phyloP scores from a whole-genome alignment of 2,329 filamentous ascomycete species.

The Neophaeococcomyces mojaviensis region DNA sequence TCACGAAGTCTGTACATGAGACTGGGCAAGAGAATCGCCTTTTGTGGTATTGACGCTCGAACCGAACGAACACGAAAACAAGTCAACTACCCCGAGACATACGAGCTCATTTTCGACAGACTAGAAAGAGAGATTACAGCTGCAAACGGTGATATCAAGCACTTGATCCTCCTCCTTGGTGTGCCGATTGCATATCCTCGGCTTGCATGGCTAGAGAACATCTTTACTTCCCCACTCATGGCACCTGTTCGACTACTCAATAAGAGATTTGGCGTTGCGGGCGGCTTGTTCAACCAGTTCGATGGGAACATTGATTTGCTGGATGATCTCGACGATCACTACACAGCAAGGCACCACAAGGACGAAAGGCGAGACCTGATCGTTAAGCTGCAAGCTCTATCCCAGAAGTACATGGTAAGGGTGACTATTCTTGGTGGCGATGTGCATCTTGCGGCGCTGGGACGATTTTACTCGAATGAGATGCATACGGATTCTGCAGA shows the following conservation, averaged over 20 bases:
- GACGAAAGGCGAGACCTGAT: conserved; percentile 70
- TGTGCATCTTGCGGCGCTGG: conserved; percentile 56
- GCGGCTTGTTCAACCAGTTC: conserved; percentile 85
- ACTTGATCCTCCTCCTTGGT: conserved; percentile 56
- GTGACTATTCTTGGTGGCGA: conserved; percentile 58
- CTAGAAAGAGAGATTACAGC: conserved; percentile 45
- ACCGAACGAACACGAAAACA: conserved; percentile 82
- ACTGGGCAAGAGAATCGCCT: conserved; percentile 57
- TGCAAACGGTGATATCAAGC: conserved; percentile 51
- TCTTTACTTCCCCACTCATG: conserved; percentile 77
- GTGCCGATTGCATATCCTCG: conserved; percentile 66
- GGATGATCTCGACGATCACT: conserved; percentile 62
- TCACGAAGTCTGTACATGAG: conserved; percentile 57
- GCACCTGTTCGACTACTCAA: conserved; percentile 84
- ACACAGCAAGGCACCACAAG: conserved; percentile 88
- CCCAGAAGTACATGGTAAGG: conserved; percentile 49
- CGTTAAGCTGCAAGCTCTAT: conserved; percentile 54
- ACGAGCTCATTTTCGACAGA: conserved; percentile 53
- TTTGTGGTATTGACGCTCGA: conserved; percentile 52
- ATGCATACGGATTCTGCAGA: conserved; percentile 50
- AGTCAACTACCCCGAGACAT: conserved; percentile 71
- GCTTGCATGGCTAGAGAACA: conserved; percentile 93
- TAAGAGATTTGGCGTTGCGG: conserved; percentile 79
- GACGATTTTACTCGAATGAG: conserved; percentile 58
- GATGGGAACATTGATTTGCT: conserved; percentile 66